These are phyloP conservation scores for Meripilus lineatus DNA, from an alignment of 1,284 basidiomycete genomes.

Conservation along the genomic window DNA sequence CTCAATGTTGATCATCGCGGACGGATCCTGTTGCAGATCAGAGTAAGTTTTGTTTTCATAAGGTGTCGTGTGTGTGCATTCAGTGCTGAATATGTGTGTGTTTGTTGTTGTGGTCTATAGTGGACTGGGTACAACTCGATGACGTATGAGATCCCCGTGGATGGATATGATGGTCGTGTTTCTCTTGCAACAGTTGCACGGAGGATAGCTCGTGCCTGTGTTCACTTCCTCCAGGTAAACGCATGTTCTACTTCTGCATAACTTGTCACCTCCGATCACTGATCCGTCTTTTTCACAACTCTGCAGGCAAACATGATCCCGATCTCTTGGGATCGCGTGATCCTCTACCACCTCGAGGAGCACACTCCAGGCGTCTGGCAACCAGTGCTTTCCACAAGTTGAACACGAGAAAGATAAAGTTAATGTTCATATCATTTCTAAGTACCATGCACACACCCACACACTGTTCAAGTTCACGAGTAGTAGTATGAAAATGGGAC, in stretches of 20 bases:
- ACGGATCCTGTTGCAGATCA: conserved; percentile 56
- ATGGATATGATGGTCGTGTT: conserved; percentile 58
- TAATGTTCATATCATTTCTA: too few relatives aligned
- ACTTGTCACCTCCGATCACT: conserved; percentile 8
- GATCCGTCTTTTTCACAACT: conserved; percentile 13
- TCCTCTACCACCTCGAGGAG: conserved; percentile 71
- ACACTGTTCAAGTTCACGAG: too few relatives aligned
- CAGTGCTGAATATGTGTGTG: background rate
- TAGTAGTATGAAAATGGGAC: too few relatives aligned
- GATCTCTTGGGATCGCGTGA: conserved; percentile 62
- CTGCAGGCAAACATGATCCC: conserved; percentile 58
- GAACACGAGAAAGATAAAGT: too few relatives aligned
- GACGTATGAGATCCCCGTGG: conserved; percentile 72
- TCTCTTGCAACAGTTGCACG: conserved; percentile 64
- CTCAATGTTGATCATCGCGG: conserved; percentile 55
- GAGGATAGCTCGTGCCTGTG: conserved; percentile 62
- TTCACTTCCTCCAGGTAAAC: conserved; percentile 68
- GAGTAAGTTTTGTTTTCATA: conserved; percentile 34
- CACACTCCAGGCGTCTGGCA: conserved; percentile 65
- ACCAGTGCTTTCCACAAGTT: conserved; percentile 40
- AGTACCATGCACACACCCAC: too few relatives aligned
- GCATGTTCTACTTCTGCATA: conserved; percentile 10
- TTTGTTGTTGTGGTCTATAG: conserved; percentile 29
- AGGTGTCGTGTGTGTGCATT: conserved; percentile 1
- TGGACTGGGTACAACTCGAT: conserved; percentile 69